Percentiles rank a stretch among this genome's conserved stretches.
Evolutionary conservation across 2,329 filamentous ascomycete genomes (phyloP).

Genomic region (Periconia sp.): DNA sequence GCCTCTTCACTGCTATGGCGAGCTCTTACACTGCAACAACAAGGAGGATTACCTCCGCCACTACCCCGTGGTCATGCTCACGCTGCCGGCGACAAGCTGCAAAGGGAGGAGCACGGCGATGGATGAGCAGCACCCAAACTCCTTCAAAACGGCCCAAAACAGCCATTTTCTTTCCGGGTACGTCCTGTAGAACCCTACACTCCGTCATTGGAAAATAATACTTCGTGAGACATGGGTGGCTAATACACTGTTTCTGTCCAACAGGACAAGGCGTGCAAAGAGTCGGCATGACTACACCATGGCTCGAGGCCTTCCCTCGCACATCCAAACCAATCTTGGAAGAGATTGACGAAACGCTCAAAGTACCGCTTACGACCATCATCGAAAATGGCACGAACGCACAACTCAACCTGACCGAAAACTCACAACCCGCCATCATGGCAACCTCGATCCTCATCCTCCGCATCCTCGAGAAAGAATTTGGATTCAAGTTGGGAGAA

Average conservation of each 20-base stretch:
- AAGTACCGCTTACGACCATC: slow-evolving; percentile 72
- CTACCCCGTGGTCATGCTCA: slow-evolving; percentile 18
- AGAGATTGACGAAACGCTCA: slow-evolving; percentile 78
- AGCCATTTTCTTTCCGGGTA: slow-evolving; percentile 44
- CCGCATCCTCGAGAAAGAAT: slow-evolving; percentile 82
- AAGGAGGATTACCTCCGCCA: slow-evolving; percentile 11
- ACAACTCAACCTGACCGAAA: slow-evolving; percentile 76
- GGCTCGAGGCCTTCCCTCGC: slow-evolving; percentile 81
- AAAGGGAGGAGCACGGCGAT: slow-evolving; percentile 17
- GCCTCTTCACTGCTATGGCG: slow-evolving; percentile 16
- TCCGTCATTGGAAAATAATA: not conserved
- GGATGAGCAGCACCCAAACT: slow-evolving; percentile 32
- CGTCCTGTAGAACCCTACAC: not conserved
- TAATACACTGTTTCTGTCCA: slow-evolving; percentile 8
- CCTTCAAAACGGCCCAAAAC: slow-evolving; percentile 37
- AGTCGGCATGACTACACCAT: slow-evolving; percentile 82
- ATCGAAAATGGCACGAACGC: slow-evolving; percentile 80
- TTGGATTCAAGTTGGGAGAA: slow-evolving; percentile 70
- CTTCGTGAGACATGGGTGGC: not conserved
- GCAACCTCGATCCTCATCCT: slow-evolving; percentile 89
- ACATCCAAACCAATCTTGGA: slow-evolving; percentile 77
- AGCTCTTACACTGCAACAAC: slow-evolving; percentile 9
- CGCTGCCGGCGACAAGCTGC: slow-evolving; percentile 13
- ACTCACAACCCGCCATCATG: slow-evolving; percentile 96
- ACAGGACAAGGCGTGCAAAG: slow-evolving; percentile 85